phyloP scores from a whole-genome alignment of 1,139 yeast species.

The Yamadazyma diospyri region DNA sequence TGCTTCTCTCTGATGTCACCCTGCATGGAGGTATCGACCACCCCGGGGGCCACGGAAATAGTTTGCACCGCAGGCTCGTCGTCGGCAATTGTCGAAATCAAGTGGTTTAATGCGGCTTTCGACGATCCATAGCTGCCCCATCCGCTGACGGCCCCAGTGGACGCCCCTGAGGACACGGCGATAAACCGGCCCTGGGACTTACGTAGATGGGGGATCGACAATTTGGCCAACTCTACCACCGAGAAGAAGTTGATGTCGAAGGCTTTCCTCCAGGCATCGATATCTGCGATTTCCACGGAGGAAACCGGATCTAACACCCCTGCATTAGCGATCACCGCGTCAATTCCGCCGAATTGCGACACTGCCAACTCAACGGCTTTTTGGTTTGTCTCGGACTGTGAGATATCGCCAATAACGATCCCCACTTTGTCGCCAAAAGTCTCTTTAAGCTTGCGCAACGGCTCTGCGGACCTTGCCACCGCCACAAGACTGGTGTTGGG shows the following conservation, averaged over 20 bases:
- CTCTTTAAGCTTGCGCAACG: slow-evolving; percentile 40
- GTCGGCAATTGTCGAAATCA: slow-evolving; percentile 59
- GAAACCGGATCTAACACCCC: slow-evolving; percentile 84
- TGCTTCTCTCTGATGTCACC: slow-evolving; percentile 60
- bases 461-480: slow-evolving; percentile 61
- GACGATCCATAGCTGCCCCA: slow-evolving; percentile 93
- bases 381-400: slow-evolving; percentile 33
- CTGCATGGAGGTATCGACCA: slow-evolving; percentile 89
- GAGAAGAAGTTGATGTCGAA: slow-evolving; percentile 82
- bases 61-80: slow-evolving; percentile 63
- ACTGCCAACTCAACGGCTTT: slow-evolving; percentile 48
- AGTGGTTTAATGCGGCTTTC: slow-evolving; percentile 83
- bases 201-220: slow-evolving; percentile 58
- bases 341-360: slow-evolving; percentile 54
- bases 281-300: slow-evolving; percentile 45
- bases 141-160: slow-evolving; percentile 55
- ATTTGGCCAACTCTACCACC: slow-evolving; percentile 57
- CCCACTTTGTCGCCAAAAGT: slow-evolving; percentile 50
- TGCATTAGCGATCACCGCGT: slow-evolving; percentile 80
- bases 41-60: slow-evolving; percentile 87
- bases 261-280: slow-evolving; percentile 57
- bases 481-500: slow-evolving; percentile 55
- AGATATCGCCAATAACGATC: slow-evolving; percentile 65
- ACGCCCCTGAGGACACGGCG: slow-evolving; percentile 86
- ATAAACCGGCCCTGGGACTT: slow-evolving; percentile 58